phyloP scores from a whole-genome alignment of 1,139 yeast species.

The Pichia sp. region DNA sequence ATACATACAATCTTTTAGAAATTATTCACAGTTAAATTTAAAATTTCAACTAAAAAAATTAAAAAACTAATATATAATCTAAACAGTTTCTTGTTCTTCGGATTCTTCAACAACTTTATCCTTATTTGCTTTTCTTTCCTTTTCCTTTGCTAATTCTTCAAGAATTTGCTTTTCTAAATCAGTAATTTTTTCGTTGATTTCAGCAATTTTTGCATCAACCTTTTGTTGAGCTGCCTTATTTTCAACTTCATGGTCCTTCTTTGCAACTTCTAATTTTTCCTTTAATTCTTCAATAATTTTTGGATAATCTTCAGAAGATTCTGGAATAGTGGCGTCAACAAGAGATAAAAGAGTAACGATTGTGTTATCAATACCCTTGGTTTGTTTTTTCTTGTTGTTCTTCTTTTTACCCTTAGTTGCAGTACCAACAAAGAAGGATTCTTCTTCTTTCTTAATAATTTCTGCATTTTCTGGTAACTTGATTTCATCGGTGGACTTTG shows the following conservation, averaged over 20 bases:
- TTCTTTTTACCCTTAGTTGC: constrained; percentile 38
- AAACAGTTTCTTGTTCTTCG: no score
- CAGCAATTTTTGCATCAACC: constrained; percentile 49
- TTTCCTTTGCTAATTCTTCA: constrained; percentile 26
- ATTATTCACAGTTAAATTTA: no score
- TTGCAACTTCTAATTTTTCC: constrained; percentile 65
- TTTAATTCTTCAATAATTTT: constrained; percentile 62
- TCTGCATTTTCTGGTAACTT: constrained; percentile 61
- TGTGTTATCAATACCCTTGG: constrained; percentile 71
- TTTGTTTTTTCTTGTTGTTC: constrained; percentile 27
- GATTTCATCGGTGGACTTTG: constrained; percentile 38
- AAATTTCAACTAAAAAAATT: no score
- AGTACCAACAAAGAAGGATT: constrained; percentile 39
- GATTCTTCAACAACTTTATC: constrained; percentile 18
- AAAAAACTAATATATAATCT: no score
- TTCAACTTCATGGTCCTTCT: constrained; percentile 73
- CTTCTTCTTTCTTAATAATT: constrained; percentile 61
- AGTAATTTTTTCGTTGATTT: constrained; percentile 43
- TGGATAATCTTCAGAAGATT: constrained; percentile 66
- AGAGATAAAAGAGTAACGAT: constrained; percentile 73
- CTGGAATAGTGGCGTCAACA: constrained; percentile 76
- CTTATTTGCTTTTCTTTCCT: constrained; percentile 19
- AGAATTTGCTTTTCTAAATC: constrained; percentile 27
- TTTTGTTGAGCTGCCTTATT: constrained; percentile 64
- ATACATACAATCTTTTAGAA: no score